Base-by-base conservation (phyloP, 2,329 filamentous ascomycete genomes). In the Trichothecium sympodiale region DNA sequence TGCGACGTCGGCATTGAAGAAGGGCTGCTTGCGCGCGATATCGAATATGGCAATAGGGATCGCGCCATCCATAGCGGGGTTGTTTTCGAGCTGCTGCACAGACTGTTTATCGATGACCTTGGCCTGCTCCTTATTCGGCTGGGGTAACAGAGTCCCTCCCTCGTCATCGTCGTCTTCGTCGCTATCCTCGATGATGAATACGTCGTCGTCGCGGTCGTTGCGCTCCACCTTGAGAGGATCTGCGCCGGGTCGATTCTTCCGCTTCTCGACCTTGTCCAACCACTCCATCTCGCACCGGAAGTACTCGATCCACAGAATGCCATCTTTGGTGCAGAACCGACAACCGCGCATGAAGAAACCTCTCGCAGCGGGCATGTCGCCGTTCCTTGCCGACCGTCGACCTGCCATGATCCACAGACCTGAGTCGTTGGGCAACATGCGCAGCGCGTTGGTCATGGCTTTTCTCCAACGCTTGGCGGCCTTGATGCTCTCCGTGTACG, bases 21-120 rank as follows among this genome's bases (percentile, higher is more conserved):
- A 77, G 35, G 82, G 73, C 48, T 94, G 80, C 55, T 82, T 85
- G 62, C 78, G 77, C 5, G 87, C 80, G 16, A 85, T 77, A 50
- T 94, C 86, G 51, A 94, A 95, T 33, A 98, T 84, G 28, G 89
- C 87, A 38, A 87, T 73, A 2, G 91, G 88, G 46, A 98, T 94
- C 13, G 86, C 91, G n/a, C 91, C 91, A 41, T 83, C 84, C 43
- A 95, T 69, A 8, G 86, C 86, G 4, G 89, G 87, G 33, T 87
- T 89, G 38, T 75, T 77, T 50, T 81, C 67, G 43, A 94, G 62
- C 36, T 65, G 64, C 44, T 59, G 51, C 4, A 60, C 55, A 1
- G 61, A 59, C 37, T 66, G 56, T 38, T 67, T 59, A 44, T 66
- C 57, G 33, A 71, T 63, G 29, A 68, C 69, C 43, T 57, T 59